These are phyloP conservation scores for Raphanus sativus DNA, from an alignment of 345 rosid genomes.

Conservation along the genomic window DNA sequence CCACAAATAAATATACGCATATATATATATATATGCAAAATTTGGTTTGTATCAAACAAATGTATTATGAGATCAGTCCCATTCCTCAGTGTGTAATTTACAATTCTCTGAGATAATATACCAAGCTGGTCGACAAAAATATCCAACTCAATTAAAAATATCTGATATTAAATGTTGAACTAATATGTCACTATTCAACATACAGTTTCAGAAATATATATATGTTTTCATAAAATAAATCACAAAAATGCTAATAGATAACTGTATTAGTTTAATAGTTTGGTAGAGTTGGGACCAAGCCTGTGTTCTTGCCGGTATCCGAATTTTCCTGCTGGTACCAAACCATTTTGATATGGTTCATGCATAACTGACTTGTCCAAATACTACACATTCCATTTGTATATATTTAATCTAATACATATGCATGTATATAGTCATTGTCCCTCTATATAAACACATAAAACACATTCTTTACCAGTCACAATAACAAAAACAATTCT, in stretches of 20 bases:
- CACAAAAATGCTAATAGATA: neutral
- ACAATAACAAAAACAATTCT: neutral
- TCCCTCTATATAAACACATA: slow-evolving; percentile 23
- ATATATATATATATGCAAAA: neutral
- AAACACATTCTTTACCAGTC: slow-evolving; percentile 2
- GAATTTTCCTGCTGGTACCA: slow-evolving; percentile 15
- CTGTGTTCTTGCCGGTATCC: slow-evolving; percentile 32
- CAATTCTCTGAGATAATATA: neutral
- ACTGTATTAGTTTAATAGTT: neutral
- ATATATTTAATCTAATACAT: neutral
- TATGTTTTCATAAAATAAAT: neutral
- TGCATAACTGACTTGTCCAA: neutral
- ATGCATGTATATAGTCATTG: neutral
- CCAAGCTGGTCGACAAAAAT: neutral
- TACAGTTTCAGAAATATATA: neutral
- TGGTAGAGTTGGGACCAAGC: neutral
- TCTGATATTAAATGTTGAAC: neutral
- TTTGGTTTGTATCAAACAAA: neutral
- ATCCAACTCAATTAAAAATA: neutral
- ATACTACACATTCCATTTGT: slow-evolving; percentile 4
- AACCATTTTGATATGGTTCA: slow-evolving; percentile 27
- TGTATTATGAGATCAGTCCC: neutral
- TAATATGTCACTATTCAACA: neutral
- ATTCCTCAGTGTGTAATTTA: neutral
- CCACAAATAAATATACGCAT: neutral